Evolutionary conservation across 192 early-diverging fungal species (phyloP).

Genomic region (Geosiphon pyriformis): DNA sequence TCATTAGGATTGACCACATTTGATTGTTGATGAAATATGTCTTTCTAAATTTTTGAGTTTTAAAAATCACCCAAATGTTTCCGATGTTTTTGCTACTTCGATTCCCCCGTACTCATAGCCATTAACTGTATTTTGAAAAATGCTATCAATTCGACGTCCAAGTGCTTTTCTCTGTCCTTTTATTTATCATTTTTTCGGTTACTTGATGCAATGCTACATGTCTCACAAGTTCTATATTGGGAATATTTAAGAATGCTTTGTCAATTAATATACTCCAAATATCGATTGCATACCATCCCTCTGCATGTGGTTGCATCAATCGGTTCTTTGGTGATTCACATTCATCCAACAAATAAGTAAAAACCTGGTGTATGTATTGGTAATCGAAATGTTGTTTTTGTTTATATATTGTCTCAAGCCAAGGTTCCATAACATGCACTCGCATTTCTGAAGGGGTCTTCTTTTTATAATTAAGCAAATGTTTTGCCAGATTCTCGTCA

Average conservation of each 20-base stretch:
- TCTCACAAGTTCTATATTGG: neutral
- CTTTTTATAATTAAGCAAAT: slow-evolving; percentile 10
- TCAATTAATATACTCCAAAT: slow-evolving; percentile 4
- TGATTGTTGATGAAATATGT: neutral
- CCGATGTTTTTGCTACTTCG: neutral
- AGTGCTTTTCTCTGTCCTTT: neutral
- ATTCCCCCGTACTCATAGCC: neutral
- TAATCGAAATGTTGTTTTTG: neutral
- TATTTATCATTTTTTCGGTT: neutral
- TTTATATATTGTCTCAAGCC: neutral
- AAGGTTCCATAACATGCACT: neutral
- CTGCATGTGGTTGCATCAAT: neutral
- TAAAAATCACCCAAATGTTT: neutral
- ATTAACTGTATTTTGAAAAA: neutral
- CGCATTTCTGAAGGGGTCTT: neutral
- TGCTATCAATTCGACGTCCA: neutral
- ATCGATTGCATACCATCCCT: neutral
- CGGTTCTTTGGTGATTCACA: neutral
- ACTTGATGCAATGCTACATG: neutral
- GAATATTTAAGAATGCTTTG: slow-evolving; percentile 2
- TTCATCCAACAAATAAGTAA: neutral
- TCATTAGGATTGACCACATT: neutral
- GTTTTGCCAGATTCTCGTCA: neutral
- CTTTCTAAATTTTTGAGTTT: neutral
- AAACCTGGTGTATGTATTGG: neutral